These are phyloP conservation scores for Paradendryphiella salina DNA, from an alignment of 2,329 filamentous ascomycete genomes.

Conservation along the genomic window DNA sequence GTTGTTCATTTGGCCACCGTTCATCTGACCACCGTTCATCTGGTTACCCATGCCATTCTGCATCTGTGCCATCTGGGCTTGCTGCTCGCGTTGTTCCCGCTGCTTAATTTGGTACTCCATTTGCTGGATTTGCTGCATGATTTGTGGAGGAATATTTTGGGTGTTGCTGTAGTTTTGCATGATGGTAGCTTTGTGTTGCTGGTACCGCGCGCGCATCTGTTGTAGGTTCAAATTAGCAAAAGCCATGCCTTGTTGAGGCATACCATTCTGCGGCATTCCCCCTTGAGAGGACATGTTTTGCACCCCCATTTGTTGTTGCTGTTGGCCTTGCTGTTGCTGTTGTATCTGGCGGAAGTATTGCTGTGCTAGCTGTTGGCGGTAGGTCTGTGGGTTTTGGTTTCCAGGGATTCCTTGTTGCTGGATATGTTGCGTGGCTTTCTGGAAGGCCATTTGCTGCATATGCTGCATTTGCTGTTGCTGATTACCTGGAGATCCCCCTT, in stretches of 20 bases:
- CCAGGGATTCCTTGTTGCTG: constrained; percentile 39
- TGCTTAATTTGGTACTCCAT: constrained; percentile 35
- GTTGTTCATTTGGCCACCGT: constrained; percentile 29
- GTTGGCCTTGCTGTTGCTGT: constrained; percentile 36
- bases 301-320: constrained; percentile 36
- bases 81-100: constrained; percentile 28
- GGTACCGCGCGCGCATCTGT: constrained; percentile 33
- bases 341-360: constrained; percentile 32
- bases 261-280: constrained; percentile 25
- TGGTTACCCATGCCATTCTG: constrained; percentile 19
- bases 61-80: constrained; percentile 26
- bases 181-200: constrained; percentile 30
- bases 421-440: constrained; percentile 40
- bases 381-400: constrained; percentile 32
- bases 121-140: constrained; percentile 33
- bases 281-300: constrained; percentile 33
- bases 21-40: constrained; percentile 37
- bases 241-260: constrained; percentile 29
- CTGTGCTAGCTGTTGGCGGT: constrained; percentile 34
- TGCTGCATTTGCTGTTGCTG: constrained; percentile 27
- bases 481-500: constrained; percentile 25
- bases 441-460: constrained; percentile 38
- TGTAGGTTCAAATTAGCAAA: constrained; percentile 35
- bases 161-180: constrained; percentile 26
- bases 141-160: constrained; percentile 32